These are phyloP conservation scores for Penicillium flavigenum DNA, from an alignment of 495 filamentous ascomycete genomes.

Conservation along the genomic window DNA sequence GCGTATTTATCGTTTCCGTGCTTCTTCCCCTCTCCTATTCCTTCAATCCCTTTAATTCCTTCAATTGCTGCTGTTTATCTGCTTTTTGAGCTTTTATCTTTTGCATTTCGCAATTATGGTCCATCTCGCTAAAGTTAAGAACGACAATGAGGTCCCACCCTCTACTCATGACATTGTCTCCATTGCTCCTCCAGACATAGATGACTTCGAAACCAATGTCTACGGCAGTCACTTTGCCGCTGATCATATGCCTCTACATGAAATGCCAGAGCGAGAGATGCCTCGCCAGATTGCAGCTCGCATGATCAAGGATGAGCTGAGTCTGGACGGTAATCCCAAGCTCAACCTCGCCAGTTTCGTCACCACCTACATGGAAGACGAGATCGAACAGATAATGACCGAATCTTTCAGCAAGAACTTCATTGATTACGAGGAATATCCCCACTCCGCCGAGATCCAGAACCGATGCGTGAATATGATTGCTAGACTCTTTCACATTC, in stretches of 20 bases:
- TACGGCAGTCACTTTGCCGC: slow-evolving; percentile 82
- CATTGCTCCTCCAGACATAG: slow-evolving; percentile 39
- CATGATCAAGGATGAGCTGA: slow-evolving; percentile 93
- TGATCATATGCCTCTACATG: slow-evolving; percentile 70
- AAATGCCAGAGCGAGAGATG: slow-evolving; percentile 91
- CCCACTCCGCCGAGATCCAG: slow-evolving; percentile 84
- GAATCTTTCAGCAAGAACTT: slow-evolving; percentile 90
- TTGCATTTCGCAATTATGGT: slow-evolving; percentile 32
- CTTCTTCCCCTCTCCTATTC: neutral
- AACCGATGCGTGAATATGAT: slow-evolving; percentile 94
- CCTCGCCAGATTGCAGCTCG: slow-evolving; percentile 86
- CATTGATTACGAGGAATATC: slow-evolving; percentile 92
- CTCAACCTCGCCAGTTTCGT: slow-evolving; percentile 54
- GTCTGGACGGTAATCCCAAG: slow-evolving; percentile 85
- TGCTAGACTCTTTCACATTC: slow-evolving; percentile 79
- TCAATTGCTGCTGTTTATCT: neutral
- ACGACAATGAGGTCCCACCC: slow-evolving; percentile 30
- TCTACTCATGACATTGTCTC: slow-evolving; percentile 31
- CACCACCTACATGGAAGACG: slow-evolving; percentile 65
- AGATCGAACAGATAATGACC: slow-evolving; percentile 87
- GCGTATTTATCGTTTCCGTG: neutral
- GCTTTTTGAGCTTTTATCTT: neutral
- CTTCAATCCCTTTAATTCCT: neutral
- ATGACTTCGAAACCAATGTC: slow-evolving; percentile 69
- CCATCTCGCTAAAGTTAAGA: slow-evolving; percentile 39